phyloP scores from a whole-genome alignment of 495 filamentous ascomycete species.

The Aspergillus leporis region DNA sequence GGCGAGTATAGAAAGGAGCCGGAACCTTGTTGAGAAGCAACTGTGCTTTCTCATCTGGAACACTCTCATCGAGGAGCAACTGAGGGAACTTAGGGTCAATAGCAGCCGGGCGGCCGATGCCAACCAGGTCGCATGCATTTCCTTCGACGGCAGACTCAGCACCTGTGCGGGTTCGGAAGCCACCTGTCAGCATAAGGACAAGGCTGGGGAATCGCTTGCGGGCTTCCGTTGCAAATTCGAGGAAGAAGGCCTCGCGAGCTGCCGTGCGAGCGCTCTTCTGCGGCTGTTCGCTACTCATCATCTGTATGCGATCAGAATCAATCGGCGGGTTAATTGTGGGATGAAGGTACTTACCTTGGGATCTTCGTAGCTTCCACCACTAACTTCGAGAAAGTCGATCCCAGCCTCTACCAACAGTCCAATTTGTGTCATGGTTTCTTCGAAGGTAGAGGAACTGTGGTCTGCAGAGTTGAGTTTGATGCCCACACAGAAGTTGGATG shows the following conservation, averaged over 20 bases:
- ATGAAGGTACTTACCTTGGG: slow-evolving; percentile 30
- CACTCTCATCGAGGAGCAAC: slow-evolving; percentile 51
- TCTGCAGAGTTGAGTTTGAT: slow-evolving; percentile 67
- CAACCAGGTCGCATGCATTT: slow-evolving; percentile 59
- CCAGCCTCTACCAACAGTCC: slow-evolving; percentile 50
- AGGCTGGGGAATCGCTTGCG: slow-evolving; percentile 44
- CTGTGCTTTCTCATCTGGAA: slow-evolving; percentile 50
- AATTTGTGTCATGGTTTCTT: slow-evolving; percentile 55
- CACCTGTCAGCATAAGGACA: slow-evolving; percentile 54
- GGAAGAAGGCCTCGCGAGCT: slow-evolving; percentile 62
- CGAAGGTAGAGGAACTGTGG: slow-evolving; percentile 44
- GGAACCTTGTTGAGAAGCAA: slow-evolving; percentile 38
- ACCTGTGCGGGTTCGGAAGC: slow-evolving; percentile 56
- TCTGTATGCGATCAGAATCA: slow-evolving; percentile 15
- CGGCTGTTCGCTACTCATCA: slow-evolving; percentile 26
- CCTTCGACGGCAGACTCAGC: slow-evolving; percentile 52
- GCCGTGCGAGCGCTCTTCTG: slow-evolving; percentile 34
- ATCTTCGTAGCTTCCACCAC: slow-evolving; percentile 59
- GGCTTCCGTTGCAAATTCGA: slow-evolving; percentile 53
- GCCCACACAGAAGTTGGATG: slow-evolving; percentile 53
- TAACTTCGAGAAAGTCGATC: slow-evolving; percentile 65
- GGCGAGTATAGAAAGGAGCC: slow-evolving; percentile 30
- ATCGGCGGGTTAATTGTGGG: neutral
- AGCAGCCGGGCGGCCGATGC: slow-evolving; percentile 55
- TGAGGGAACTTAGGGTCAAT: slow-evolving; percentile 50